Evolutionary conservation across 2,329 filamentous ascomycete genomes (phyloP), one percentile per base, ranked within the genome.

Genomic region (Fusarium euwallaceae): DNA sequence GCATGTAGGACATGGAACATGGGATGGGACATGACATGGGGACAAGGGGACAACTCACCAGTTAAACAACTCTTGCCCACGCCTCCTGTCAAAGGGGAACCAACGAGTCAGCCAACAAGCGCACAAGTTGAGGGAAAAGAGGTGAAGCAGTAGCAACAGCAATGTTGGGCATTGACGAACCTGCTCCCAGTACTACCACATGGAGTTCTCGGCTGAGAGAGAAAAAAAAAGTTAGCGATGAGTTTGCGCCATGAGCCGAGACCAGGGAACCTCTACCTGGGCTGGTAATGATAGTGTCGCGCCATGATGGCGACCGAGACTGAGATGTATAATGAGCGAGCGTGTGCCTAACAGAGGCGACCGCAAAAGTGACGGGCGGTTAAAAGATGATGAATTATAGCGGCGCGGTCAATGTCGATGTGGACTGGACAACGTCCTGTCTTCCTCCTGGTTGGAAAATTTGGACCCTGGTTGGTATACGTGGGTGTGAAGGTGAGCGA

Each of bases 41-140:
- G 48, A 48, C 51, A 62, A 17, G 59, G 56, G 58, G 61, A 58
- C 60, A 70, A 82, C 87, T 82, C 87, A 97, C 94, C 94, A 83
- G 95, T 97, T 78, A 97, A 87, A 87, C 95, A 97, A 83, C 94
- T 97, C 85, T 97, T 97, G 72, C 95, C 95, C 81, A 97, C 95
- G 82, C 95, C 95, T 85, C 95, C 93, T 95, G 53, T 4, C 82
- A 61, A 64, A 67, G 66, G 78, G 67, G 65, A 66, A 17, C 27
- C 48, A 53, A 53, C 67, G 71, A 79, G 80, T 84, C 79, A 84
- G 81, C 75, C 75, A 73, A 73, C 76, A 73, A 73, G 34, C 24
- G 61, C 48, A 61, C 69, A 70, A 29, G 60, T 66, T 67, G 75
- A 69, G 53, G 45, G 32, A 59, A 41, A 59, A 34, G 61, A 37